Evolutionary conservation across 371 early-diverging fungal species (phyloP), one percentile per base, ranked within the genome.

Genomic region (Mucor irregularis): DNA sequence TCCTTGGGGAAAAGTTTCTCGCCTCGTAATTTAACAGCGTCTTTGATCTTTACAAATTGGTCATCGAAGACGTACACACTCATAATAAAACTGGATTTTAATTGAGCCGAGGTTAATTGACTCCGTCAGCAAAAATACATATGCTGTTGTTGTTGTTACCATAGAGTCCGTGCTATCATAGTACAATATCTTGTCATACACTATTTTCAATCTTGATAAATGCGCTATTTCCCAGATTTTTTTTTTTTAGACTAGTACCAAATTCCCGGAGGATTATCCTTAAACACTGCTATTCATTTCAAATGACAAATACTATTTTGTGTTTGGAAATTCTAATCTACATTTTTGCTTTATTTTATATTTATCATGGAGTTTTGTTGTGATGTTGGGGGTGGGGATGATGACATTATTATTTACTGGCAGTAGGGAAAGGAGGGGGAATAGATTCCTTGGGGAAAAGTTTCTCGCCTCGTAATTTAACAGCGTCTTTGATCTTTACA

Each of bases 401-500:
- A 39, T 8, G 21, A 19, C 3, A 8, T 3, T n/a, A 44, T 64
- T 64, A 48, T 56, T 85, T 76, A 40, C 71, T 69, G 28, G 73
- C 77, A 30, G 92, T 91, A 8, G 92, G 92, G 78, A 90, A 90
- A 31, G 91, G 91, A 48, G 84, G 75, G 35, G 88, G 88, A 14
- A 79, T 53, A 16, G 76, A 68, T 62, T 87, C 88, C 13, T 78
- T 74, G 16, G 91, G 90, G 51, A 89, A 90, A 53, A 83, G 75
- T 56, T 78, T 79, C 30, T 81, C 78, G 25, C 85, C 85, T 43
- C 81, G 76, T 58, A 90, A 86, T 70, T 89, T 90, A 65, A 94
- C 78, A 16, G 97, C 90, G 74, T 98, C 98, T 56, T 80, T 82
- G 13, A 98, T 80, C 63, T 85, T 83, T 51, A 98, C 86, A 71